Conservation (phyloP, 257 asterid species). For the Solanum appendiculatum region DNA sequence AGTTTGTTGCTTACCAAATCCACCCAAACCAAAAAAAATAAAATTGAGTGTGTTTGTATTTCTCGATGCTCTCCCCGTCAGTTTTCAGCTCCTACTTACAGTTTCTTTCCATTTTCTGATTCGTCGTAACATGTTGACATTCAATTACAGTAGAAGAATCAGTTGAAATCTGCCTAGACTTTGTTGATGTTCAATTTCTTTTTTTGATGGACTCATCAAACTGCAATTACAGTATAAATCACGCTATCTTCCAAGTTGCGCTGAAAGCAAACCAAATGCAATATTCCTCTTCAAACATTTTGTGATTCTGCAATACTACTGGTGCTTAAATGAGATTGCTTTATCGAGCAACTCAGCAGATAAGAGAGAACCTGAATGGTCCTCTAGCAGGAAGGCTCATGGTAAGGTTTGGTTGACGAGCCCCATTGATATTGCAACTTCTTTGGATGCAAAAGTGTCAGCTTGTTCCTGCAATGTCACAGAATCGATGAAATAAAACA, state of each 20-base stretch:
- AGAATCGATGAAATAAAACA: neutral
- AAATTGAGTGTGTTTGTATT: neutral
- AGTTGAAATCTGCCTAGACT: neutral
- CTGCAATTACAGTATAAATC: neutral
- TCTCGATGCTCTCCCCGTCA: neutral
- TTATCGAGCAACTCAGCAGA: conserved; percentile 5
- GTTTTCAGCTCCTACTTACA: neutral
- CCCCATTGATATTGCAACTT: conserved; percentile 87
- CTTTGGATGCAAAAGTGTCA: conserved; percentile 62
- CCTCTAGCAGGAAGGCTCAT: conserved; percentile 23
- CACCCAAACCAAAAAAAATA: neutral
- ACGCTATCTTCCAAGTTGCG: neutral
- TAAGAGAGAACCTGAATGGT: neutral
- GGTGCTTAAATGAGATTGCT: neutral
- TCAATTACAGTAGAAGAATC: neutral
- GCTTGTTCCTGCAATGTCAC: conserved; percentile 79
- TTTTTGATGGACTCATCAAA: neutral
- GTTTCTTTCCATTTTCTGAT: neutral
- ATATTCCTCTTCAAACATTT: neutral
- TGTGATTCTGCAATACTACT: neutral
- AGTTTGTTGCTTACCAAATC: neutral
- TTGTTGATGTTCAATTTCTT: neutral
- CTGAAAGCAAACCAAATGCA: neutral
- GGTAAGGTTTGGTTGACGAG: conserved; percentile 62
- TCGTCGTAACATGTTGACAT: neutral